A percentile compares a stretch with the other conserved stretches of the same genome.
Conservation (phyloP, 768 basidiomycete species). For the Psilocybe tampanensis region DNA sequence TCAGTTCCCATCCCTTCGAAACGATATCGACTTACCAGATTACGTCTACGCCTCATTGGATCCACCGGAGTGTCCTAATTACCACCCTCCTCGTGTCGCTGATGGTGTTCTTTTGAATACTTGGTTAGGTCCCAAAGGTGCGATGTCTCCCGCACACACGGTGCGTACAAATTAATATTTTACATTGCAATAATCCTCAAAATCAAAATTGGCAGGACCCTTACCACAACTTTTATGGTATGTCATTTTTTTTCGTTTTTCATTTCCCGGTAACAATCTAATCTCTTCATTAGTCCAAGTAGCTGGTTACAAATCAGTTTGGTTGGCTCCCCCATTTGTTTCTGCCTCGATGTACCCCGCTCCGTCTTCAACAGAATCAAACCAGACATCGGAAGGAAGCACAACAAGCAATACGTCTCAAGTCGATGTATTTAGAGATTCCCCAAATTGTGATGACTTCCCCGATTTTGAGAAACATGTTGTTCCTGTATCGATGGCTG, state of each 20-base stretch:
- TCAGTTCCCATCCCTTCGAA: constrained; percentile 79
- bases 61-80: constrained; percentile 48
- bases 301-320: constrained; percentile 86
- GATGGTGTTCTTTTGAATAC: constrained; percentile 71
- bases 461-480: constrained; percentile 61
- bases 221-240: constrained; percentile 90
- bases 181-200: constrained; percentile 8
- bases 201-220: constrained; percentile 67
- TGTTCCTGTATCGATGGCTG: constrained; percentile 58
- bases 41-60: constrained; percentile 75
- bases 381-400: constrained; percentile 27
- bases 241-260: constrained; percentile 1
- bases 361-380: constrained; percentile 19
- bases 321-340: constrained; percentile 79
- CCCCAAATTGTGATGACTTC: constrained; percentile 30
- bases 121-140: constrained; percentile 82
- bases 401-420: constrained; percentile 78
- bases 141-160: constrained; percentile 89
- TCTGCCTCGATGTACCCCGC: constrained; percentile 63
- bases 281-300: constrained; percentile 67
- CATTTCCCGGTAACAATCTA: constrained; percentile 9
- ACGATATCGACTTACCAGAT: constrained; percentile 85
- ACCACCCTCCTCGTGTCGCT: constrained; percentile 66
- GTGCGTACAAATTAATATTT: constrained; percentile 35
- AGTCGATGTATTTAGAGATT: constrained; percentile 71